Evolutionary conservation across 192 early-diverging fungal species (phyloP).

Genomic region (Coemansia sp.): DNA sequence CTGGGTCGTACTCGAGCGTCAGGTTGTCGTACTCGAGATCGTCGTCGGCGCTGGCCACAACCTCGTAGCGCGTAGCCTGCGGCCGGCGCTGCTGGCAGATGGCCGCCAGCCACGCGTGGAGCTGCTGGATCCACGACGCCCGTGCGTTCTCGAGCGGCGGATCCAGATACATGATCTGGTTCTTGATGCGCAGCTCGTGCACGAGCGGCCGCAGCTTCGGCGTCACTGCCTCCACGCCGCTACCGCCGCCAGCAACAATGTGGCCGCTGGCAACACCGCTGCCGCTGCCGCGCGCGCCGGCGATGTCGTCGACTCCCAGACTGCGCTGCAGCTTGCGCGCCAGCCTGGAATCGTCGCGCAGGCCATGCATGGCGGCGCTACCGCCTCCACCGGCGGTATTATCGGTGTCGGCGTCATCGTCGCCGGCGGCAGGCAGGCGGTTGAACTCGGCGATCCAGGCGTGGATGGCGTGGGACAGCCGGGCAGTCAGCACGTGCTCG

Average conservation of each 20-base stretch:
- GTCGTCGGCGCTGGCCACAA: conserved; percentile 64
- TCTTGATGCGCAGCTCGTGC: conserved; percentile 85
- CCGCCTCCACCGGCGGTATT: too few species aligned
- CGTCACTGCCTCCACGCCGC: conserved; percentile 54
- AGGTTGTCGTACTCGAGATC: conserved; percentile 62
- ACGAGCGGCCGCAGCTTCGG: conserved; percentile 71
- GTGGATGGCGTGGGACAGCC: conserved; percentile 76
- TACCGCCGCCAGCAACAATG: too few species aligned
- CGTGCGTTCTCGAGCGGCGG: conserved; percentile 96
- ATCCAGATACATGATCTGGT: conserved; percentile 96
- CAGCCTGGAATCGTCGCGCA: conserved; percentile 37
- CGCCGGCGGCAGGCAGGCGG: conserved; percentile 53
- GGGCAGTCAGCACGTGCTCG: conserved; percentile 69
- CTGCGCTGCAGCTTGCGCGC: conserved; percentile 35
- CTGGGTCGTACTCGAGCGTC: conserved; percentile 57
- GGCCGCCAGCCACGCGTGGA: conserved; percentile 91
- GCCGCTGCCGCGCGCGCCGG: background rate
- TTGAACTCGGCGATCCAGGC: conserved; percentile 72
- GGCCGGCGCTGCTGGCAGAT: conserved; percentile 84
- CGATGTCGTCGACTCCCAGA: conserved; percentile 23
- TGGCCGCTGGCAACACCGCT: conserved; percentile 8
- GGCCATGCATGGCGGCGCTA: conserved; percentile 2
- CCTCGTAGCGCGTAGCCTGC: conserved; percentile 89
- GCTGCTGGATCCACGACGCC: conserved; percentile 80
- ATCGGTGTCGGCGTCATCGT: conserved; percentile 47